Conservation (phyloP, 257 asterid species). For the Penstemon davidsonii region DNA sequence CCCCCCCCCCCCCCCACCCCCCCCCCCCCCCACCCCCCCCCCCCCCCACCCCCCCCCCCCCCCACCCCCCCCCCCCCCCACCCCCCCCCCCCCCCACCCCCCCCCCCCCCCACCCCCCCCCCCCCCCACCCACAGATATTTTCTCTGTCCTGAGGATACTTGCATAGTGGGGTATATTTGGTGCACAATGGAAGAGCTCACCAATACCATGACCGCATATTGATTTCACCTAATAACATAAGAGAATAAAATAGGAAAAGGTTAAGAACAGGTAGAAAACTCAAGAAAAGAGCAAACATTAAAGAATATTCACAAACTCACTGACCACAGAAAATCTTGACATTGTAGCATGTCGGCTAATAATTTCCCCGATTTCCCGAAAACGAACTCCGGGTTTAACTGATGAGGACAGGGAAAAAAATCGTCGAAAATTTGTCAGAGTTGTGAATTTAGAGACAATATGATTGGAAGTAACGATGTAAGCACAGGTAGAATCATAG, state of each 20-base stretch:
- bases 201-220: conserved; percentile 98
- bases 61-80: too few relatives aligned
- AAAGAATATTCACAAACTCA: not conserved
- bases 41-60: too few relatives aligned
- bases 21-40: too few relatives aligned
- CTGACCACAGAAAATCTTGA: conserved; percentile 92
- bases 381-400: conserved; percentile 96
- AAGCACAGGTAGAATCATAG: too few relatives aligned
- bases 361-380: conserved; percentile 92
- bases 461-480: too few relatives aligned
- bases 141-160: conserved; percentile 63
- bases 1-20: too few relatives aligned
- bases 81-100: too few relatives aligned
- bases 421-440: not conserved
- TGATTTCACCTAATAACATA: conserved; percentile 64
- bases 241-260: conserved; percentile 3
- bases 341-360: conserved; percentile 85
- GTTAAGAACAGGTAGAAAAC: not conserved
- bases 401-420: conserved; percentile 31
- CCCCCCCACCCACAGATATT: too few relatives aligned
- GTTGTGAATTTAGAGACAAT: too few relatives aligned
- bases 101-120: too few relatives aligned
- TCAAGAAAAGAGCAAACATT: not conserved
- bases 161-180: conserved; percentile 94
- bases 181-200: conserved; percentile 95